phyloP scores from a whole-genome alignment of 768 basidiomycete genomes.

The Suillus occidentalis region DNA sequence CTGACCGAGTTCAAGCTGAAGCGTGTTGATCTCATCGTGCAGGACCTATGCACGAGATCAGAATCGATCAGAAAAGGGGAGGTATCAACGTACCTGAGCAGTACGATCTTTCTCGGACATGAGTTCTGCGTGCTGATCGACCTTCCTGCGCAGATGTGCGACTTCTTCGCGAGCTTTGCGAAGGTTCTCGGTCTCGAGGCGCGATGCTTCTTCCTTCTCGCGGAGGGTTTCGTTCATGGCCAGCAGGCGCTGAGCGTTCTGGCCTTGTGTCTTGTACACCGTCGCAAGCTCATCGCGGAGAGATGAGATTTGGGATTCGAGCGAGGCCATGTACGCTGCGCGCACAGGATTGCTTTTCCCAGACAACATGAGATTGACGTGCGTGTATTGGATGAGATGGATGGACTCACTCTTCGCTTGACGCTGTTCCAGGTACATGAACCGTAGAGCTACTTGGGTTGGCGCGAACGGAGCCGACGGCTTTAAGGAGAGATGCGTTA shows the following conservation, averaged over 20 bases:
- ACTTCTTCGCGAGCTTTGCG: conserved; percentile 79
- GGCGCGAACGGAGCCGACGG: conserved; percentile 69
- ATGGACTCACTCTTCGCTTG: conserved; percentile 65
- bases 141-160: conserved; percentile 65
- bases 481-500: conserved; percentile 84
- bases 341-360: conserved; percentile 73
- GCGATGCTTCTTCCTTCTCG: conserved; percentile 86
- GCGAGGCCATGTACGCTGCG: conserved; percentile 84
- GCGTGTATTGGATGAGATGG: background rate
- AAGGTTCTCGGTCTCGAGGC: conserved; percentile 78
- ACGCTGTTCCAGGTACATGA: conserved; percentile 51
- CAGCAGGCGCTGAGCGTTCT: conserved; percentile 90
- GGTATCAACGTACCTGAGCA: conserved; percentile 60
- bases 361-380: conserved; percentile 1
- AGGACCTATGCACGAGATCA: conserved; percentile 58
- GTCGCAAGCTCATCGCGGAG: conserved; percentile 90
- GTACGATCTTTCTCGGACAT: conserved; percentile 89
- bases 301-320: conserved; percentile 92
- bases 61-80: conserved; percentile 5
- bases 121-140: conserved; percentile 80
- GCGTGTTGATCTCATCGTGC: conserved; percentile 91
- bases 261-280: conserved; percentile 94
- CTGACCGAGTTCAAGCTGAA: conserved; percentile 88
- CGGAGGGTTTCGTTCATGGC: conserved; percentile 94
- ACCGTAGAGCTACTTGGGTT: conserved; percentile 65